phyloP scores from a whole-genome alignment of 2,329 filamentous ascomycete genomes.

The Aspergillus latus region DNA sequence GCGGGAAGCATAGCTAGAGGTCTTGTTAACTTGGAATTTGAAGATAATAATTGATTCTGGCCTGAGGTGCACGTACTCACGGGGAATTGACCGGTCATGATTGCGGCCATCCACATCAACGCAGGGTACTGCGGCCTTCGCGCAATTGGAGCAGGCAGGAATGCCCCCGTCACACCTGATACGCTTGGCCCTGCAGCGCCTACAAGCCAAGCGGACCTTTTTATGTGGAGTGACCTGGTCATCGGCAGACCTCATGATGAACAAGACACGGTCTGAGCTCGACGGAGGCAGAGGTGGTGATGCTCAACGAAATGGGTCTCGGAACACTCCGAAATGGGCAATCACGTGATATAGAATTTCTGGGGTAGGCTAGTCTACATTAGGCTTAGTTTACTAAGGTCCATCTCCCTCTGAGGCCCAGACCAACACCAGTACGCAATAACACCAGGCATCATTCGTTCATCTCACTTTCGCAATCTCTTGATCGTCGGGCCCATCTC shows the following conservation, averaged over 20 bases:
- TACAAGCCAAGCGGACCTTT: slow-evolving; percentile 43
- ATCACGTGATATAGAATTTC: neutral
- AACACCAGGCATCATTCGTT: neutral
- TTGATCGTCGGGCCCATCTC: slow-evolving; percentile 39
- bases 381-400: neutral
- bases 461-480: slow-evolving; percentile 31
- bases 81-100: slow-evolving; percentile 34
- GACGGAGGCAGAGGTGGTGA: neutral
- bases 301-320: too few relatives aligned
- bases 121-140: slow-evolving; percentile 36
- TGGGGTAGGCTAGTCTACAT: neutral
- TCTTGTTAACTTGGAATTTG: neutral
- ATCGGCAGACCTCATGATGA: neutral
- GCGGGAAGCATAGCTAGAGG: slow-evolving; percentile 22
- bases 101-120: slow-evolving; percentile 43
- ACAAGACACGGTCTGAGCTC: neutral
- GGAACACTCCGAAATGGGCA: neutral
- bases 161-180: slow-evolving; percentile 44
- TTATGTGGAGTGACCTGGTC: slow-evolving; percentile 17
- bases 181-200: slow-evolving; percentile 38
- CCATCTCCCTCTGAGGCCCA: neutral
- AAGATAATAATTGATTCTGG: neutral
- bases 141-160: slow-evolving; percentile 41
- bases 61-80: slow-evolving; percentile 23
- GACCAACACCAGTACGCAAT: neutral